Evolutionary conservation across 2,329 filamentous ascomycete genomes (phyloP).

Genomic region (Trichoderma sp.): DNA sequence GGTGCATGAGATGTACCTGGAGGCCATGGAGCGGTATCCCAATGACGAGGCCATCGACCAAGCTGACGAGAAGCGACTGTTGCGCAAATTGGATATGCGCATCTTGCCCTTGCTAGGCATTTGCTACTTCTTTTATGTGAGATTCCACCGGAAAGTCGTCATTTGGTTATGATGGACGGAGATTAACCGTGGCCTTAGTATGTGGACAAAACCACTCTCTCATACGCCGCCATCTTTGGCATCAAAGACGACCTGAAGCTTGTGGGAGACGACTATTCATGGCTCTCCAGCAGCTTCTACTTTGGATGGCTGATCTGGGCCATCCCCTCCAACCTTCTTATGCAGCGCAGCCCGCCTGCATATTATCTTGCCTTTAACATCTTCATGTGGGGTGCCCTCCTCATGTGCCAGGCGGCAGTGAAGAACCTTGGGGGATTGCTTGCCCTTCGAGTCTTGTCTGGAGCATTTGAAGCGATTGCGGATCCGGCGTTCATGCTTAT

Average conservation of each 20-base stretch:
- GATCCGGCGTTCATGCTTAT: constrained; percentile 57
- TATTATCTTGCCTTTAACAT: constrained; percentile 45
- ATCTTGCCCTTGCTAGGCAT: constrained; percentile 39
- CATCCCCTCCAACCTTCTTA: constrained; percentile 32
- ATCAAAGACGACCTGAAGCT: constrained; percentile 57
- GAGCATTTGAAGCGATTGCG: constrained; percentile 59
- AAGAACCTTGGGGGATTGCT: constrained; percentile 56
- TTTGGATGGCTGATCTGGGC: constrained; percentile 40
- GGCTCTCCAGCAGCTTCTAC: constrained; percentile 38
- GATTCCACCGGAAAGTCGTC: neutral
- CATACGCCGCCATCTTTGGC: constrained; percentile 64
- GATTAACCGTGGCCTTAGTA: constrained; percentile 23
- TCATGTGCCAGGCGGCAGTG: constrained; percentile 51
- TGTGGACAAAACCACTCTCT: constrained; percentile 51
- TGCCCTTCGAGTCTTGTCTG: constrained; percentile 56
- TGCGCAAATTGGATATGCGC: constrained; percentile 38
- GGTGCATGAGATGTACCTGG: constrained; percentile 32
- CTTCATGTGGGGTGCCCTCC: constrained; percentile 52
- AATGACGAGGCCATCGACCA: constrained; percentile 38
- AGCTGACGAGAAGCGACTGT: constrained; percentile 32
- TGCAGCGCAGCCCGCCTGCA: constrained; percentile 35
- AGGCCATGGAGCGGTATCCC: constrained; percentile 37
- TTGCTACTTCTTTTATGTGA: constrained; percentile 41
- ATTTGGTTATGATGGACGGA: neutral
- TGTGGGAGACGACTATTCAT: constrained; percentile 55